phyloP scores from a whole-genome alignment of 2,329 filamentous ascomycete species.

The Pseudocercospora fuligena region DNA sequence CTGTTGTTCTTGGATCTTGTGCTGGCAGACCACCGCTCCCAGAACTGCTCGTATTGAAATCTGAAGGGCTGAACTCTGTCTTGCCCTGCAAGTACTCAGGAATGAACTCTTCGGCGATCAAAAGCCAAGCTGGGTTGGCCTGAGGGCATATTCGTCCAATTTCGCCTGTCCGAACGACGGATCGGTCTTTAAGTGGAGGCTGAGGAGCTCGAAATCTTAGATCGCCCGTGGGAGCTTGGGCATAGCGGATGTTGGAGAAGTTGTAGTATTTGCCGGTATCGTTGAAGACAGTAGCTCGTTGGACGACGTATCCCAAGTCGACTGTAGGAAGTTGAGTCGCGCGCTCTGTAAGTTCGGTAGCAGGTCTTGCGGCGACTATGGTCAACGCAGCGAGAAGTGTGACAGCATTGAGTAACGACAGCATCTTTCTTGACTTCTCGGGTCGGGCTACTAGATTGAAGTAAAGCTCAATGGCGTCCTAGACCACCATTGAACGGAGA shows the following conservation, averaged over 20 bases:
- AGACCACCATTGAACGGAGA: not conserved
- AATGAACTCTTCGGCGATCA: constrained; percentile 42
- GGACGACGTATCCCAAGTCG: constrained; percentile 60
- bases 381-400: not conserved
- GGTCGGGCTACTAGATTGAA: not conserved
- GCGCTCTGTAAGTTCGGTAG: not conserved
- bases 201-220: constrained; percentile 56
- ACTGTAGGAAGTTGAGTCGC: constrained; percentile 47
- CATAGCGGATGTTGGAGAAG: constrained; percentile 63
- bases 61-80: constrained; percentile 22
- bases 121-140: constrained; percentile 51
- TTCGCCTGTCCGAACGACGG: constrained; percentile 52
- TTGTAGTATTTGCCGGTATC: constrained; percentile 12
- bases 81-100: constrained; percentile 31
- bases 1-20: constrained; percentile 41
- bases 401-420: not conserved
- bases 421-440: not conserved
- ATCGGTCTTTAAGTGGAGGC: constrained; percentile 47
- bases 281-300: constrained; percentile 54
- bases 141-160: constrained; percentile 53
- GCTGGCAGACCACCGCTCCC: constrained; percentile 18
- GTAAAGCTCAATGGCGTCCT: not conserved
- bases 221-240: constrained; percentile 57
- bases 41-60: constrained; percentile 26
- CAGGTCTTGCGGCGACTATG: not conserved